phyloP scores from a whole-genome alignment of 768 basidiomycete genomes.

The Lentinus tigrinus region DNA sequence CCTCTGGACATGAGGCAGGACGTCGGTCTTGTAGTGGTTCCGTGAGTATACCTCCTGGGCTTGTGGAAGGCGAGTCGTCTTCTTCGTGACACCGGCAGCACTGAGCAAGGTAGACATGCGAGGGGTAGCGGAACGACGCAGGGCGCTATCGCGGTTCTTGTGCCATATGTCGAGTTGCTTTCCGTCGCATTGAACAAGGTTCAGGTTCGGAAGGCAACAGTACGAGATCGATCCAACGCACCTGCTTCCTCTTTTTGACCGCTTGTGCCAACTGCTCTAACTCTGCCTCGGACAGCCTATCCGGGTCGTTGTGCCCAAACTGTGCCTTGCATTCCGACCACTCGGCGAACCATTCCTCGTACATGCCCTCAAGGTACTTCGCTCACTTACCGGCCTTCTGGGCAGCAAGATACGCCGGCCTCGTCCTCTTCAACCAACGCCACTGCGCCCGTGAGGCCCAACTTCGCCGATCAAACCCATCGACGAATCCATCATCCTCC shows the following conservation, averaged over 20 bases:
- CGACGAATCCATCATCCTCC: too few relatives aligned
- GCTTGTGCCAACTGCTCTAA: neutral
- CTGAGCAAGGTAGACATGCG: neutral
- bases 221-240: neutral
- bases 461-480: neutral
- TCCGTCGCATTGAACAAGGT: too few relatives aligned
- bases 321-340: neutral
- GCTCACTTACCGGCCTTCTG: too few relatives aligned
- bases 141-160: neutral
- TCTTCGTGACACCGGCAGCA: neutral
- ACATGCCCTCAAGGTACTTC: neutral
- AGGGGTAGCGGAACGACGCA: neutral
- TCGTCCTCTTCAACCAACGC: neutral
- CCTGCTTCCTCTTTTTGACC: neutral
- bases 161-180: neutral
- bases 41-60: neutral
- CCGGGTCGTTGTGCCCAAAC: neutral
- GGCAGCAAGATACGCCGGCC: neutral
- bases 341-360: neutral
- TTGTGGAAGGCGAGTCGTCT: neutral
- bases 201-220: too few relatives aligned
- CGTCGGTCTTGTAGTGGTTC: neutral
- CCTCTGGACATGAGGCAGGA: neutral
- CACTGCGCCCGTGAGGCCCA: neutral
- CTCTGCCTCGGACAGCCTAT: neutral